These are phyloP conservation scores for Mortierella alpina DNA, from an alignment of 192 early-diverging fungal species.

Conservation along the genomic window DNA sequence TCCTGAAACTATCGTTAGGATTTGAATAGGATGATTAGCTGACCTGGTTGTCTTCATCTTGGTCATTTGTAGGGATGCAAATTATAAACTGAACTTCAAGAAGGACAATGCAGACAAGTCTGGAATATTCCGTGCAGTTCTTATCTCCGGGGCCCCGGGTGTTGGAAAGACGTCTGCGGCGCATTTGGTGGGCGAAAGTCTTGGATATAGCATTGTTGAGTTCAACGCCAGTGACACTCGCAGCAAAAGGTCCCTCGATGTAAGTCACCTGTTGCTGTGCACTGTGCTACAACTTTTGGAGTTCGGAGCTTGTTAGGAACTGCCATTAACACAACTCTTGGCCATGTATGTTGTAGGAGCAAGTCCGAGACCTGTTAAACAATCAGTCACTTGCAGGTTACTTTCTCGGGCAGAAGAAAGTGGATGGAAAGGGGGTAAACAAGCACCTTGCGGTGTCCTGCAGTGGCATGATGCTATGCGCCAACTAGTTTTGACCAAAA, in stretches of 20 bases:
- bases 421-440: conserved; percentile 36
- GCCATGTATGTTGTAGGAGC: conserved; percentile 26
- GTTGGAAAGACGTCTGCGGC: conserved; percentile 98
- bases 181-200: conserved; percentile 82
- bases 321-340: not conserved
- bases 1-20: not conserved
- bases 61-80: conserved; percentile 56
- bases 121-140: conserved; percentile 67
- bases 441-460: not conserved
- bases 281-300: not conserved
- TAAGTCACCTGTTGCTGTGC: conserved; percentile 14
- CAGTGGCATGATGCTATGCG: not conserved
- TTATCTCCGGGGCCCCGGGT: conserved; percentile 96
- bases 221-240: conserved; percentile 98
- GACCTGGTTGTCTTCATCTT: not conserved
- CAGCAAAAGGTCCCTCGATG: conserved; percentile 88
- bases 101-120: conserved; percentile 65
- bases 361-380: conserved; percentile 63
- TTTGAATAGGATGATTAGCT: too few species aligned
- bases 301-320: not conserved
- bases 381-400: conserved; percentile 69
- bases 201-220: conserved; percentile 89
- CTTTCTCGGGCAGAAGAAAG: conserved; percentile 37
- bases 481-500: not conserved
- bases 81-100: conserved; percentile 62